Evolutionary conservation across 495 filamentous ascomycete genomes (phyloP).

Genomic region (Talaromyces wortmannii): DNA sequence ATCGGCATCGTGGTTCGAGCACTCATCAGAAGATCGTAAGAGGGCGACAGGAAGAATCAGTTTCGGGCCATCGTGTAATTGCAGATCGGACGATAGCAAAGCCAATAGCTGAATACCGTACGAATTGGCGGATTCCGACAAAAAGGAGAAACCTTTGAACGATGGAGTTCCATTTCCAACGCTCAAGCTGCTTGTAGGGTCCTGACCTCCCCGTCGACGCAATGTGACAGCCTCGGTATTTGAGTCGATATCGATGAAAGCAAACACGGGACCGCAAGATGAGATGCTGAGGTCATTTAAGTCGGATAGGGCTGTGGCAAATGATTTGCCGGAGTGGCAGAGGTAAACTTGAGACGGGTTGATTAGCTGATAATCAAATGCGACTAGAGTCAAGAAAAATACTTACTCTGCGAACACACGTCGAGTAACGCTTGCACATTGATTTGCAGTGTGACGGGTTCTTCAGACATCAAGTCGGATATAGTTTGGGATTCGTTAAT

Average conservation of each 20-base stretch:
- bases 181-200: background rate
- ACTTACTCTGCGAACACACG: slow-evolving; percentile 49
- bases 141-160: slow-evolving; percentile 36
- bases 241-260: slow-evolving; percentile 61
- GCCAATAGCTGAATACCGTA: slow-evolving; percentile 65
- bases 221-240: slow-evolving; percentile 21
- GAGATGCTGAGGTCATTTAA: slow-evolving; percentile 56
- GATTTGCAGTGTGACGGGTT: slow-evolving; percentile 40
- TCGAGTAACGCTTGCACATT: slow-evolving; percentile 44
- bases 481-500: slow-evolving; percentile 18
- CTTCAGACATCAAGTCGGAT: slow-evolving; percentile 27
- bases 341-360: slow-evolving; percentile 52
- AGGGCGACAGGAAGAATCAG: slow-evolving; percentile 69
- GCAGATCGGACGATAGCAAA: slow-evolving; percentile 62
- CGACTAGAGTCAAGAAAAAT: background rate
- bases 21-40: slow-evolving; percentile 32
- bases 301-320: slow-evolving; percentile 60
- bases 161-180: slow-evolving; percentile 17
- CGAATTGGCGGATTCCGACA: slow-evolving; percentile 45
- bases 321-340: slow-evolving; percentile 63
- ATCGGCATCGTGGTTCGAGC: background rate
- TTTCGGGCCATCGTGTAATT: slow-evolving; percentile 62
- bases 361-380: slow-evolving; percentile 2
- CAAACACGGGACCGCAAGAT: slow-evolving; percentile 64
- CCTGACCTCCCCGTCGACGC: slow-evolving; percentile 31